Percentiles rank a stretch among this genome's conserved stretches.
Evolutionary conservation across 176 grass and related monocot genomes (phyloP).

Genomic region (Pontederia paniculata): DNA sequence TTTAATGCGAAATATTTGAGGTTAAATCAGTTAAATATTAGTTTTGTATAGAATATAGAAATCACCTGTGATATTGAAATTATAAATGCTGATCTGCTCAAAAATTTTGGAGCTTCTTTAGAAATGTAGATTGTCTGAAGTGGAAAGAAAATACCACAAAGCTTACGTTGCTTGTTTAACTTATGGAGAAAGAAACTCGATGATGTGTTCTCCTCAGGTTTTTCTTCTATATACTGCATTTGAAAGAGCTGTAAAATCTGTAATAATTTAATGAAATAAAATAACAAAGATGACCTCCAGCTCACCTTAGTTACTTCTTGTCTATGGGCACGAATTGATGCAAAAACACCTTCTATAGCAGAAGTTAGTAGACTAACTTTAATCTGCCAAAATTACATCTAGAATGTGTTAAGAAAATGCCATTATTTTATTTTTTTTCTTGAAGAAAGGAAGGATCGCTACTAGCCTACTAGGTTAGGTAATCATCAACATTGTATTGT

Average conservation of each 20-base stretch:
- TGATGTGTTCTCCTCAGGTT: constrained; percentile 21
- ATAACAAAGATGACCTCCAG: constrained; percentile 8
- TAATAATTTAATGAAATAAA: neutral
- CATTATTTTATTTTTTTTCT: neutral
- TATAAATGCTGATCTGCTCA: constrained; percentile 44
- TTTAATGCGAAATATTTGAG: constrained; percentile 9
- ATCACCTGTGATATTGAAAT: constrained; percentile 74
- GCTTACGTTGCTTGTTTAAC: constrained; percentile 37
- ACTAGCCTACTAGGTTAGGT: neutral
- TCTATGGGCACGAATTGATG: constrained; percentile 30
- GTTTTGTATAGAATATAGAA: too few species aligned
- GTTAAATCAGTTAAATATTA: neutral
- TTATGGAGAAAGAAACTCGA: constrained; percentile 17
- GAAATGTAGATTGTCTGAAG: constrained; percentile 52
- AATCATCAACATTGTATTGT: neutral
- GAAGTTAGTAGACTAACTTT: constrained; percentile 36
- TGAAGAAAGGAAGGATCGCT: too few species aligned
- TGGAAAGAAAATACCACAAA: constrained; percentile 46
- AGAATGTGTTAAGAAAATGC: neutral
- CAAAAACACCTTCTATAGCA: constrained; percentile 31
- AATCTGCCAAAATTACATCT: constrained; percentile 30
- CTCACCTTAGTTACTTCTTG: constrained; percentile 32
- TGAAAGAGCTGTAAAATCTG: neutral
- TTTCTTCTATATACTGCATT: neutral
- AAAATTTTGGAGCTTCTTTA: constrained; percentile 34